A percentile compares a stretch with the other conserved stretches of the same genome.
Evolutionary conservation across 148 eudicot species (phyloP).

Genomic region (Camellia japonica): DNA sequence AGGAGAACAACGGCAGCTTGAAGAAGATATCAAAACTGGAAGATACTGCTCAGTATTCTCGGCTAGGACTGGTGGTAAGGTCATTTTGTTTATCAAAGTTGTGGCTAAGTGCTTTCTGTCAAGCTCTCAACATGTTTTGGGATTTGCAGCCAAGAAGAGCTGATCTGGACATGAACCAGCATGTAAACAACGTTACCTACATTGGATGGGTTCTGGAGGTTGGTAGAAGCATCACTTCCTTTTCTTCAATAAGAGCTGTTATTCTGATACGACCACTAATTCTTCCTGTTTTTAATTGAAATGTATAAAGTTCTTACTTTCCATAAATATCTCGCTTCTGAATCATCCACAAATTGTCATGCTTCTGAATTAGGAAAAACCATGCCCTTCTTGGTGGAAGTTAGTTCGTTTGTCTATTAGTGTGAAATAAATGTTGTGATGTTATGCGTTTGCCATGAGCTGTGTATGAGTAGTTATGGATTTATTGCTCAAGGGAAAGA

Average conservation of each 20-base stretch:
- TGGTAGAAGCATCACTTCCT: slow-evolving; percentile 17
- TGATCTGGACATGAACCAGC: slow-evolving; percentile 95
- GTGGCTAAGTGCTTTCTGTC: neutral
- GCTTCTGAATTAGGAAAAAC: neutral
- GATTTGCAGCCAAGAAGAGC: slow-evolving; percentile 81
- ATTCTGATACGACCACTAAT: neutral
- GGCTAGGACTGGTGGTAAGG: slow-evolving; percentile 74
- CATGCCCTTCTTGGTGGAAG: slow-evolving; percentile 6
- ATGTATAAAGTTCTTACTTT: neutral
- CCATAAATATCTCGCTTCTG: neutral
- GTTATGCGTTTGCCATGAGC: neutral
- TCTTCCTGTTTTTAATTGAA: neutral
- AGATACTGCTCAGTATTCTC: slow-evolving; percentile 64
- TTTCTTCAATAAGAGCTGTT: neutral
- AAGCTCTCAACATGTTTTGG: slow-evolving; percentile 8
- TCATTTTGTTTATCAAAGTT: neutral
- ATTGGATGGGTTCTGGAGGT: slow-evolving; percentile 96
- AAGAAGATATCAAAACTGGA: slow-evolving; percentile 82
- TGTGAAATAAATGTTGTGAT: neutral
- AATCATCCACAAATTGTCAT: neutral
- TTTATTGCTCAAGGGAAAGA: neutral
- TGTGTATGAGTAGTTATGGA: neutral
- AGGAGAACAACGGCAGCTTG: slow-evolving; percentile 74
- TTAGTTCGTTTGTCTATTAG: neutral
- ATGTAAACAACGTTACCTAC: slow-evolving; percentile 91